Base-by-base conservation (phyloP, 768 basidiomycete genomes). In the Cystobasidium onofrii region DNA sequence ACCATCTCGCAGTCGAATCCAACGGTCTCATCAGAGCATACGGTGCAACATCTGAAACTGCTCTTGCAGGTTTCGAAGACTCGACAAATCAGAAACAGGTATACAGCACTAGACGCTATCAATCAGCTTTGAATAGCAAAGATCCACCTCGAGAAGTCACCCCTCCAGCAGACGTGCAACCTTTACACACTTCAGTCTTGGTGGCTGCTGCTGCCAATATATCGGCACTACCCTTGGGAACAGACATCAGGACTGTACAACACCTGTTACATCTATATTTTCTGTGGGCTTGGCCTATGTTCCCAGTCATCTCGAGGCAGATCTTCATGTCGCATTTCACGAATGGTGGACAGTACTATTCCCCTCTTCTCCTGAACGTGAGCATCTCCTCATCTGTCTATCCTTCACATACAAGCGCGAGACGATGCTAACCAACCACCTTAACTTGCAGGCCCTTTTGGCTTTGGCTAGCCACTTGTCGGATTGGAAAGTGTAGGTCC, bases 361-460 rank as follows among this genome's bases (percentile, higher is more conserved):
- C 66, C 3, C 66, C 66, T 1, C 46, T 69, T 18, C 44, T 69
- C 4, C 23, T 69, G n/a, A 69, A 69, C 23, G 66, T 69, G 27
- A 54, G 63, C 29, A 3, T n/a, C n/a, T 15, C 46, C 46, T 9
- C 46, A 17, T 18, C 15, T n/a, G 36, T 17, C 15, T n/a, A n/a
- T n/a, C n/a, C n/a, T n/a, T n/a, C n/a, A n/a, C n/a, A n/a, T n/a
- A n/a, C n/a, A n/a, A n/a, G n/a, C n/a, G n/a, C n/a, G n/a, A n/a
- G n/a, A n/a, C n/a, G n/a, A n/a, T n/a, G n/a, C n/a, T n/a, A n/a
- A n/a, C n/a, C n/a, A n/a, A n/a, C n/a, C n/a, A n/a, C n/a, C n/a
- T n/a, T n/a, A n/a, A n/a, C n/a, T n/a, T 34, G 27, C 18, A 64
- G 63, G 63, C 63, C 7, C 36, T 64, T 41, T 34, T 64, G 2